Conservation (phyloP, 176 grass and related monocot genomes). For the Cocos nucifera region DNA sequence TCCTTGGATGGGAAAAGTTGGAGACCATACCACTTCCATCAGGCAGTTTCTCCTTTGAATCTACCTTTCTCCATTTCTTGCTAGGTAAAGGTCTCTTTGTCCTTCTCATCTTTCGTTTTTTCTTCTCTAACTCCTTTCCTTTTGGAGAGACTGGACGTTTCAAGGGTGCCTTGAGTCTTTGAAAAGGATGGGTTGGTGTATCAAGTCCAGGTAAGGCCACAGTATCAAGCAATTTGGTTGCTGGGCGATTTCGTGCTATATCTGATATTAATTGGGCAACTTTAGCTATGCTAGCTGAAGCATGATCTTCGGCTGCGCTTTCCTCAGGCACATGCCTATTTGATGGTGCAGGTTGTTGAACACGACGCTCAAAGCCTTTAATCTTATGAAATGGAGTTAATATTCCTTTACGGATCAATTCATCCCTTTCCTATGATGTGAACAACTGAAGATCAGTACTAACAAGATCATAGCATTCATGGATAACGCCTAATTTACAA, state of each 20-base stretch:
- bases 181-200: conserved; percentile 75
- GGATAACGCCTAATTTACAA: too few relatives aligned
- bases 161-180: conserved; percentile 50
- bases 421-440: conserved; percentile 65
- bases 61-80: conserved; percentile 68
- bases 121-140: conserved; percentile 40
- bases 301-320: conserved; percentile 26
- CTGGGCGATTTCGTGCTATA: conserved; percentile 44
- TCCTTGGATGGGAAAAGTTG: conserved; percentile 1
- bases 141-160: conserved; percentile 36
- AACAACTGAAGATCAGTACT: conserved; percentile 15
- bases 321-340: conserved; percentile 11
- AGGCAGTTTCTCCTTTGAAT: conserved; percentile 22
- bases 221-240: conserved; percentile 74
- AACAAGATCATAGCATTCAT: too few relatives aligned
- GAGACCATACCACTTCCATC: conserved; percentile 12
- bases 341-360: conserved; percentile 41
- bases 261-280: conserved; percentile 48
- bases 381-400: conserved; percentile 92
- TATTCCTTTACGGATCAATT: conserved; percentile 72
- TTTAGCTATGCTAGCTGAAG: conserved; percentile 60
- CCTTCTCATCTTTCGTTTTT: conserved; percentile 36
- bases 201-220: conserved; percentile 61
- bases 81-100: conserved; percentile 59
- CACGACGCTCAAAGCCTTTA: conserved; percentile 76